Base-by-base conservation (phyloP, 352 stramenopile species). In the Globisporangium rhizosaccharum region DNA sequence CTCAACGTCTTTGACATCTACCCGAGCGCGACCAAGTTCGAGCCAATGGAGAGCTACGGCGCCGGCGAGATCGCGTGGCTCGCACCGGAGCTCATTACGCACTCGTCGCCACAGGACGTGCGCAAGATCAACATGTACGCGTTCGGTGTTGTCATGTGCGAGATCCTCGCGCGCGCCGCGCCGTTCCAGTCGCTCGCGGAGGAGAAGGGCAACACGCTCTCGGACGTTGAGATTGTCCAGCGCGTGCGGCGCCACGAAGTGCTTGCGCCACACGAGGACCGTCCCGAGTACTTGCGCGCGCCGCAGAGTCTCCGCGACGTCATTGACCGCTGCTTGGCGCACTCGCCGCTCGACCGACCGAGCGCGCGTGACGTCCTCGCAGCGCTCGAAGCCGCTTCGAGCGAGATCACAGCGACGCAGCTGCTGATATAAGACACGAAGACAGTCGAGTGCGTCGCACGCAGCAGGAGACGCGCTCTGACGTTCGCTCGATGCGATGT, bases 1-100 rank as follows among this genome's bases (percentile, higher is more conserved):
- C 51, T 88, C 18, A 87, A 76, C 36, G 41, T 88, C 23, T 84
- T 88, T 37, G 66, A 79, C 30, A 85, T 75, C 48, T 64, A 82
- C n/a, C 68, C 73, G 4, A 68, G 59, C 36, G 66, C 66, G 8
- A 56, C 64, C 25, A 82, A 79, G 56, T 69, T 61, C 47, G 30
- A 44, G 17, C 20, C 44, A 0, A 39, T 53, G 9, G 56, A 73
- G 20, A 62, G 42, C 28, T 87, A 76, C 61, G 79, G 79, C 36
- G 78, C 72, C 55, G 73, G 72, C 17, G 68, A 85, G 25, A 45
- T 87, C 36, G 67, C 66, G 23, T 86, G 75, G 72, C 61, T 80
- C 9, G 65, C 79, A 39, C 79, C 79, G 0, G 79, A 90, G 54
- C 48, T 88, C 42, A 63, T 87, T 48, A 79, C 59, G 45, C 67